phyloP scores from a whole-genome alignment of 257 asterid genomes.

The Fraxinus cuspidata region DNA sequence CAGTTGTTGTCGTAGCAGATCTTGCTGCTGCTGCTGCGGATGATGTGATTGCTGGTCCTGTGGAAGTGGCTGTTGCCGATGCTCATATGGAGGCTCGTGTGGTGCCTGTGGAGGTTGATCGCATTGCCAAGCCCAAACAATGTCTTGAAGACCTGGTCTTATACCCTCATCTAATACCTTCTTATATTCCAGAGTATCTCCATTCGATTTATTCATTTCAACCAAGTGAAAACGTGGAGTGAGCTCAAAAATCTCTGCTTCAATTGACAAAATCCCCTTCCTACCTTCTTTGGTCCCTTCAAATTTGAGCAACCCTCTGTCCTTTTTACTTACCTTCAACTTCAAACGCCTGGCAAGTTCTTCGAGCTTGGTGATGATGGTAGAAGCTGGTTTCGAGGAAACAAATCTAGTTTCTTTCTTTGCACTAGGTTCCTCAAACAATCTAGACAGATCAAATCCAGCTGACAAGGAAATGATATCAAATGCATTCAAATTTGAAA shows the following conservation, averaged over 20 bases:
- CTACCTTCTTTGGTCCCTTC: constrained; percentile 74
- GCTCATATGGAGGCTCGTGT: constrained; percentile 24
- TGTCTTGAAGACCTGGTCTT: constrained; percentile 77
- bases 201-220: constrained; percentile 71
- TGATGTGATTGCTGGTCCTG: constrained; percentile 24
- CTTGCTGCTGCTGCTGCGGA: constrained; percentile 15
- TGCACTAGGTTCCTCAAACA: constrained; percentile 64
- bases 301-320: constrained; percentile 64
- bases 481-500: constrained; percentile 70
- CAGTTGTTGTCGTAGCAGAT: constrained; percentile 19
- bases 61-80: constrained; percentile 9
- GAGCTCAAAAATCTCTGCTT: constrained; percentile 81
- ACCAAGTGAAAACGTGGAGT: constrained; percentile 65
- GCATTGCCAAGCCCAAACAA: constrained; percentile 77
- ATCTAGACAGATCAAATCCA: constrained; percentile 68
- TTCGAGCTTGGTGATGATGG: constrained; percentile 68
- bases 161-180: constrained; percentile 57
- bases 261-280: constrained; percentile 64
- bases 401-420: constrained; percentile 71
- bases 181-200: constrained; percentile 75
- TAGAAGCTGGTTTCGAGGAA: constrained; percentile 63
- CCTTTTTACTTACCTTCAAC: constrained; percentile 66
- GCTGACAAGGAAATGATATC: constrained; percentile 73
- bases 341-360: constrained; percentile 62
- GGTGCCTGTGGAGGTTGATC: constrained; percentile 38